A percentile compares a stretch with the other conserved stretches of the same genome.
Evolutionary conservation across 129 eudicot genomes (phyloP).

Genomic region (Cynara cardunculus): DNA sequence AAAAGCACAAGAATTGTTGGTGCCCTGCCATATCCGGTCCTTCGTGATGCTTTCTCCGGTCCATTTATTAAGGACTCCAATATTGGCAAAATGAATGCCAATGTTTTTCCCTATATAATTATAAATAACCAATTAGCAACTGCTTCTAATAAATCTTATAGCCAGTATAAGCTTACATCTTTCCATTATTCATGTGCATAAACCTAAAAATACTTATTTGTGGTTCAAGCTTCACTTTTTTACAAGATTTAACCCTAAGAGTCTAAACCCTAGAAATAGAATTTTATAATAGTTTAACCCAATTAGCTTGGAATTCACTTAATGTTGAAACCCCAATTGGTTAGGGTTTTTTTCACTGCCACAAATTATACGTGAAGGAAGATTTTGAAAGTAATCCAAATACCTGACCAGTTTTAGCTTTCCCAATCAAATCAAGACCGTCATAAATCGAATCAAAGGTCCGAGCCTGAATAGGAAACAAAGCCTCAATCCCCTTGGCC

Average conservation of each 20-base stretch:
- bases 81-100: conserved; percentile 89
- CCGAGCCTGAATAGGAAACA: conserved; percentile 94
- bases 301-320: background rate
- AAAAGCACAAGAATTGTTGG: conserved; percentile 86
- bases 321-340: background rate
- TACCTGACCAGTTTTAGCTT: conserved; percentile 98
- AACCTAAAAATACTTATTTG: background rate
- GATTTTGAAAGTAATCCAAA: background rate
- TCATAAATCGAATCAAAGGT: conserved; percentile 64
- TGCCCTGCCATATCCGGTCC: conserved; percentile 78
- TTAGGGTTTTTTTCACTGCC: background rate
- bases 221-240: background rate
- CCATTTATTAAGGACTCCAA: conserved; percentile 81
- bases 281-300: background rate
- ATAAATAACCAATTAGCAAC: background rate
- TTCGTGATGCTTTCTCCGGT: conserved; percentile 46
- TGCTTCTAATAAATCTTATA: background rate
- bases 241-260: background rate
- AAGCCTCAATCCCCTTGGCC: conserved; percentile 66
- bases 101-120: conserved; percentile 66
- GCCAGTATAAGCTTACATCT: background rate
- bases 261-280: too few species aligned
- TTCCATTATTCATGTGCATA: background rate
- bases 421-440: conserved; percentile 90
- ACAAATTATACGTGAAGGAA: background rate